Conservation (phyloP, 192 early-diverging fungal genomes). For the Coemansia sp. region DNA sequence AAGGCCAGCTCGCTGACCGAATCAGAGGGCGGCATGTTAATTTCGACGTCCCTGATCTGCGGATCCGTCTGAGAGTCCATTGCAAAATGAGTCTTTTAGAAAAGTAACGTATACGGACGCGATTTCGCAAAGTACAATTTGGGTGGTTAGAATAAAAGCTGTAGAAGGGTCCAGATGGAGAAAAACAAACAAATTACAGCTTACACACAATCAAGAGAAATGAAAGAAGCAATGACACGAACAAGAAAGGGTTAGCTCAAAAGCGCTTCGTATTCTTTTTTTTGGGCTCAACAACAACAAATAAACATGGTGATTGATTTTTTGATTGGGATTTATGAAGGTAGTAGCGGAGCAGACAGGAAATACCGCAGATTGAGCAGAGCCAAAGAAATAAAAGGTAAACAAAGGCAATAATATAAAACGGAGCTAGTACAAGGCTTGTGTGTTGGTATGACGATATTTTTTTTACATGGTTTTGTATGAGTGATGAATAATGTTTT, state of each 20-base stretch:
- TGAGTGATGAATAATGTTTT: not conserved
- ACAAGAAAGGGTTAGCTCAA: too few relatives aligned
- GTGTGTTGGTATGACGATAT: not conserved
- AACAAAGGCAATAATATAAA: not conserved
- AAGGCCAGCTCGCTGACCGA: constrained; percentile 78
- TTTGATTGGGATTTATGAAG: too few relatives aligned
- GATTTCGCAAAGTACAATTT: too few relatives aligned
- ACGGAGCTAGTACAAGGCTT: not conserved
- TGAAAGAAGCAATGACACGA: too few relatives aligned
- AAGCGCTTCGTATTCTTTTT: too few relatives aligned
- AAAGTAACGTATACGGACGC: not conserved
- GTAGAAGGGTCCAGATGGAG: not conserved
- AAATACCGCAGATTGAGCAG: too few relatives aligned
- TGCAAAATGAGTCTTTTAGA: constrained; percentile 7
- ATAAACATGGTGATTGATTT: too few relatives aligned
- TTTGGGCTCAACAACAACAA: too few relatives aligned
- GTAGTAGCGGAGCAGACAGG: too few relatives aligned
- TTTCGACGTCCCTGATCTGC: constrained; percentile 46
- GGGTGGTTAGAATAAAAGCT: too few relatives aligned
- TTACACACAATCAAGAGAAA: not conserved
- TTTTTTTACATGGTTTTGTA: constrained; percentile 7
- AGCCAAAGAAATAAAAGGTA: not conserved
- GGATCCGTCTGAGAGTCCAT: constrained; percentile 18
- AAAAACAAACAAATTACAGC: not conserved
- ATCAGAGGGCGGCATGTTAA: constrained; percentile 68